phyloP scores from a whole-genome alignment of 2,329 filamentous ascomycete species.

The Fusarium stilboides region DNA sequence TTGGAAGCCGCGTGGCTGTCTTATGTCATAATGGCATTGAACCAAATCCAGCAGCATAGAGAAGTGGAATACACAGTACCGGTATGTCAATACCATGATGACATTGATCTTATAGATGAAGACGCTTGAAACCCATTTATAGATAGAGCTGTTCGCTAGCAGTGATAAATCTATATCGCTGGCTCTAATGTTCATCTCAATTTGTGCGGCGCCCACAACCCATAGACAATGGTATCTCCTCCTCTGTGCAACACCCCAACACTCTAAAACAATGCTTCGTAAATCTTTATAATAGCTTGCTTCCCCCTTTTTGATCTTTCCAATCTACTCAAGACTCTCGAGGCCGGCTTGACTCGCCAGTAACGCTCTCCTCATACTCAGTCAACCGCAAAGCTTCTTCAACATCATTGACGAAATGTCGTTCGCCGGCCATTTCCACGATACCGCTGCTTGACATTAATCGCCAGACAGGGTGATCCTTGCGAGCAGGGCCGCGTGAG shows the following conservation, averaged over 20 bases:
- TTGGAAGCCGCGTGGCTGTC: neutral
- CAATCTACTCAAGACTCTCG: conserved; percentile 16
- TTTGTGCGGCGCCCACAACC: conserved; percentile 1
- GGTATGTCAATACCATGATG: neutral
- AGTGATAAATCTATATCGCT: neutral
- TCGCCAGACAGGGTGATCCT: conserved; percentile 73
- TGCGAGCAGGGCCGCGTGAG: conserved; percentile 67
- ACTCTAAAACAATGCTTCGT: conserved; percentile 3
- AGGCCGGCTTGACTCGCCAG: conserved; percentile 43
- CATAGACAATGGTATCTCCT: conserved; percentile 32
- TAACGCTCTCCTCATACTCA: conserved; percentile 75
- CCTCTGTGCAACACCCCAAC: conserved; percentile 10
- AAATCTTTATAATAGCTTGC: neutral
- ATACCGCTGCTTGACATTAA: conserved; percentile 87
- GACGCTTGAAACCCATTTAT: neutral
- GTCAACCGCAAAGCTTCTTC: conserved; percentile 87
- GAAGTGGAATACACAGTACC: too few species aligned
- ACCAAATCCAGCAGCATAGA: neutral
- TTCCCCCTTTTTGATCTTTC: conserved; percentile 1
- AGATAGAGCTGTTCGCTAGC: neutral
- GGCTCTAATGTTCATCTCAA: conserved; percentile 17
- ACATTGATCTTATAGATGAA: neutral
- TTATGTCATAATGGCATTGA: neutral
- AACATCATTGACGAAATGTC: conserved; percentile 86
- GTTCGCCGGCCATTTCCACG: conserved; percentile 81